Conservation (phyloP, 1,284 basidiomycete species). For the Xerocomus minutiporus region DNA sequence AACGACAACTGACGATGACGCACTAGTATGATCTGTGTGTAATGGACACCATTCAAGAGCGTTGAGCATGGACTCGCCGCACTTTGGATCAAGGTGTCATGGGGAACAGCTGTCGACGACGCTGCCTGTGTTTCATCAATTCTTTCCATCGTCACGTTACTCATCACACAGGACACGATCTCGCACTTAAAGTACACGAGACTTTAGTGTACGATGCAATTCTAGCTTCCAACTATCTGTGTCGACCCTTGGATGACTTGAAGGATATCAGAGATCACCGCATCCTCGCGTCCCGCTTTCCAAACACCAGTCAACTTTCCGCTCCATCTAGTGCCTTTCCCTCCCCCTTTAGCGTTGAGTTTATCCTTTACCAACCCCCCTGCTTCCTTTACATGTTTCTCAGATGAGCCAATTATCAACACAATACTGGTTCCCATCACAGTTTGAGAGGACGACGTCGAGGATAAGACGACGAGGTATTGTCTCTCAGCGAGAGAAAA, state of each 20-base stretch:
- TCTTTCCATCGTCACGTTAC: neutral
- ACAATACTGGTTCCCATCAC: slow-evolving; percentile 33
- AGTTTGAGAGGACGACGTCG: slow-evolving; percentile 55
- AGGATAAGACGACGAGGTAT: slow-evolving; percentile 56
- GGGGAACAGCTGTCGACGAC: neutral
- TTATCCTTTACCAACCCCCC: slow-evolving; percentile 57
- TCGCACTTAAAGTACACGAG: too few species aligned
- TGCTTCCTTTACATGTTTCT: slow-evolving; percentile 52
- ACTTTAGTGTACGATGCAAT: neutral
- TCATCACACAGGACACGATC: too few species aligned
- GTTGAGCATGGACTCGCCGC: too few species aligned
- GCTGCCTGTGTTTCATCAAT: neutral
- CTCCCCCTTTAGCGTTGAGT: slow-evolving; percentile 60
- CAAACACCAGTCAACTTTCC: slow-evolving; percentile 58
- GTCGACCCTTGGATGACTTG: slow-evolving; percentile 13
- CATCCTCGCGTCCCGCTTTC: slow-evolving; percentile 43
- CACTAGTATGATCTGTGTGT: too few species aligned
- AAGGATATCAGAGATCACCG: slow-evolving; percentile 42
- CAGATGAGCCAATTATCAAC: slow-evolving; percentile 57
- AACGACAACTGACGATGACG: neutral
- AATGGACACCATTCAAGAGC: too few species aligned
- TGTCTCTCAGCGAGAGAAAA: slow-evolving; percentile 30
- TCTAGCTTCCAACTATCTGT: neutral
- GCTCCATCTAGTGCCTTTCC: slow-evolving; percentile 56
- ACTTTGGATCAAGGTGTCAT: too few species aligned